Conservation (phyloP, 1,139 yeast genomes). For the Debaryomyces subglobosus region DNA sequence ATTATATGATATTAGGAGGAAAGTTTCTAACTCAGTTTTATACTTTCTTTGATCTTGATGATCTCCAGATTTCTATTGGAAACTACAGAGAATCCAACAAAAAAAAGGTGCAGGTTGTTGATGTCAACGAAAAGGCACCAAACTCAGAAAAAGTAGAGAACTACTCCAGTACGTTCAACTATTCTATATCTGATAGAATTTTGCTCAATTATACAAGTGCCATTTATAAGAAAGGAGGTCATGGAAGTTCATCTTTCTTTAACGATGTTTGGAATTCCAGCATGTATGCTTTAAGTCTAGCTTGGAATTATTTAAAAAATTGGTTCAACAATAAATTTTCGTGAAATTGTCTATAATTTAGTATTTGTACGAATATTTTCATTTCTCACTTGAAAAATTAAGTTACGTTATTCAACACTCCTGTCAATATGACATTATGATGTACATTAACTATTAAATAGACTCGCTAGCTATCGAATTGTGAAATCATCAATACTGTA, state of each 20-base stretch:
- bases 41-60: conserved; percentile 11
- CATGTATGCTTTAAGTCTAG: not conserved
- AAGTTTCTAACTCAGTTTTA: conserved; percentile 9
- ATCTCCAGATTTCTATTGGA: conserved; percentile 10
- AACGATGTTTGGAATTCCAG: not conserved
- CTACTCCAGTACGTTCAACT: conserved; percentile 4
- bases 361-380: not conserved
- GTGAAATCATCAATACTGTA: not conserved
- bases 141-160: conserved; percentile 1
- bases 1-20: conserved; percentile 10
- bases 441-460: not conserved
- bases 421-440: not conserved
- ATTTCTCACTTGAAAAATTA: not conserved
- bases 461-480: not conserved
- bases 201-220: conserved; percentile 5
- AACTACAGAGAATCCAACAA: conserved; percentile 57
- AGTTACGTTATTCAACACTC: not conserved
- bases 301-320: conserved; percentile 1
- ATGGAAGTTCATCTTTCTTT: conserved; percentile 6
- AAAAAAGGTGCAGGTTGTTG: conserved; percentile 79
- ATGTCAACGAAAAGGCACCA: conserved; percentile 81
- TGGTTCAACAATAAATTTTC: conserved; percentile 1
- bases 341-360: not conserved
- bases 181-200: conserved; percentile 1
- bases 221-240: conserved; percentile 1